Percentiles rank a stretch among this genome's conserved stretches.
Evolutionary conservation across 768 basidiomycete genomes (phyloP).

Genomic region (Peribolospora kevripleyi): DNA sequence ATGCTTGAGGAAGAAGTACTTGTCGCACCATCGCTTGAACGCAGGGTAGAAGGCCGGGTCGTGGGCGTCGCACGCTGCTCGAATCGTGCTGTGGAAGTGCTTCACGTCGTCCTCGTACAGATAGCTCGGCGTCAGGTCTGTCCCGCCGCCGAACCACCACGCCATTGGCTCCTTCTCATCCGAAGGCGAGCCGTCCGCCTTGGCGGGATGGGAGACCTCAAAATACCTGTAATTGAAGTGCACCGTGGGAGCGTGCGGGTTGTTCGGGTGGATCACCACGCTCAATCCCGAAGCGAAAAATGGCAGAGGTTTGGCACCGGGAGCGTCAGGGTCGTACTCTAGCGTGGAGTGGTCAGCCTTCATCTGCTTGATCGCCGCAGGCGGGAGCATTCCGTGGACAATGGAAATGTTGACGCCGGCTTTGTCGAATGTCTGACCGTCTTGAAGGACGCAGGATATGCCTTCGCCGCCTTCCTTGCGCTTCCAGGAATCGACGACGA

Average conservation of each 20-base stretch:
- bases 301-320: conserved; percentile 29
- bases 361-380: conserved; percentile 81
- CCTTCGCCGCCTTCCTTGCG: conserved; percentile 37
- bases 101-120: conserved; percentile 61
- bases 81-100: conserved; percentile 64
- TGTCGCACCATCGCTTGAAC: conserved; percentile 92
- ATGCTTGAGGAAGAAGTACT: conserved; percentile 85
- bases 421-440: conserved; percentile 54
- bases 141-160: conserved; percentile 98
- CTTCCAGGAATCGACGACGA: conserved; percentile 20
- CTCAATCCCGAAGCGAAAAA: conserved; percentile 86
- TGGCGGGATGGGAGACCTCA: conserved; percentile 30
- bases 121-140: conserved; percentile 82
- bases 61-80: conserved; percentile 49
- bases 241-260: conserved; percentile 78
- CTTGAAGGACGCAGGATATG: conserved; percentile 50
- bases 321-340: conserved; percentile 33
- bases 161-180: conserved; percentile 36
- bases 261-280: conserved; percentile 78
- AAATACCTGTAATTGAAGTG: conserved; percentile 97
- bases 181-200: conserved; percentile 17
- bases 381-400: conserved; percentile 68
- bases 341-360: conserved; percentile 63
- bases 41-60: conserved; percentile 39
- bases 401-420: conserved; percentile 87